phyloP scores from a whole-genome alignment of 2,329 filamentous ascomycete genomes.

The Colletotrichum sp. region DNA sequence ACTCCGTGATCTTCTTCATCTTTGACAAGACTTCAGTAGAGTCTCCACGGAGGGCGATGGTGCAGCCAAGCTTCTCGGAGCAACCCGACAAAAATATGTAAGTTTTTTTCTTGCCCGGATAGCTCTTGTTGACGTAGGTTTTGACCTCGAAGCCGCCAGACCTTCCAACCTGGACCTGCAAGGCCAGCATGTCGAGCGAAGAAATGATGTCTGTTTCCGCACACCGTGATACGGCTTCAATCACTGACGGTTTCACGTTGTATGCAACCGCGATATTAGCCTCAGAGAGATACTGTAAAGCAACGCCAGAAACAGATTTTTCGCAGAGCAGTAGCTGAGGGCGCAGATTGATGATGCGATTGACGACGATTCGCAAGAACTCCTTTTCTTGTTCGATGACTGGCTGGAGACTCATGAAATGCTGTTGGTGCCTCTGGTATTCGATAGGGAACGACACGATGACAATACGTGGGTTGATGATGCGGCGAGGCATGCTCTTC shows the following conservation, averaged over 20 bases:
- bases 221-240: slow-evolving; percentile 92
- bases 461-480: slow-evolving; percentile 83
- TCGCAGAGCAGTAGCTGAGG: slow-evolving; percentile 91
- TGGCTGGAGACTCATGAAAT: slow-evolving; percentile 98
- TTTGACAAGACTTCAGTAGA: slow-evolving; percentile 73
- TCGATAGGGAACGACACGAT: slow-evolving; percentile 96
- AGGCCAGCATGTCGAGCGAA: slow-evolving; percentile 89
- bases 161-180: slow-evolving; percentile 77
- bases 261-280: slow-evolving; percentile 92
- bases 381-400: slow-evolving; percentile 97
- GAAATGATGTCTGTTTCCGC: slow-evolving; percentile 92
- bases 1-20: slow-evolving; percentile 94
- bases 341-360: slow-evolving; percentile 83
- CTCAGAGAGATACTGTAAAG: slow-evolving; percentile 85
- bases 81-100: slow-evolving; percentile 96
- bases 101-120: slow-evolving; percentile 82
- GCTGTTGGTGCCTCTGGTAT: slow-evolving; percentile 86
- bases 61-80: slow-evolving; percentile 88
- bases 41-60: slow-evolving; percentile 87
- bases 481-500: slow-evolving; percentile 93
- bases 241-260: slow-evolving; percentile 95
- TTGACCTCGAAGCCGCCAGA: slow-evolving; percentile 93
- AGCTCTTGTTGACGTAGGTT: slow-evolving; percentile 84
- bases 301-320: slow-evolving; percentile 89
- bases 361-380: slow-evolving; percentile 89